Percentiles rank a stretch among this genome's conserved stretches.
These are phyloP conservation scores for Coniferiporia sulphurascens DNA, from an alignment of 1,284 basidiomycete genomes.

Conservation along the genomic window DNA sequence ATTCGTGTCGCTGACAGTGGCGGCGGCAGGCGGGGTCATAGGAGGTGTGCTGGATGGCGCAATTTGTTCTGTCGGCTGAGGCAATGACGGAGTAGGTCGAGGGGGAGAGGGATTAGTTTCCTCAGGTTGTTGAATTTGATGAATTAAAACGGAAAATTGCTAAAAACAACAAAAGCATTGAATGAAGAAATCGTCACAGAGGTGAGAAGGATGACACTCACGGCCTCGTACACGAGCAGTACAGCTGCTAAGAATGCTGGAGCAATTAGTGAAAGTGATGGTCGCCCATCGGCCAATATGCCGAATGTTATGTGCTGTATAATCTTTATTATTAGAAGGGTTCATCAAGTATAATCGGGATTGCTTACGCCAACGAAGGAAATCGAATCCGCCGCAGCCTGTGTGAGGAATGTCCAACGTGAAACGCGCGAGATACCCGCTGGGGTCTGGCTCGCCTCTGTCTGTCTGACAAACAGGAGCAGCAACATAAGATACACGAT, in stretches of 20 bases:
- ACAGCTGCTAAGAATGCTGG: conserved; percentile 77
- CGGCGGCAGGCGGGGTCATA: conserved; percentile 16
- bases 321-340: not conserved
- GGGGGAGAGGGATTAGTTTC: conserved; percentile 34
- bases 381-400: conserved; percentile 74
- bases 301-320: conserved; percentile 73
- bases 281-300: conserved; percentile 72
- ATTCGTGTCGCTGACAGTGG: not conserved
- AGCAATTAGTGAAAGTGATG: conserved; percentile 73
- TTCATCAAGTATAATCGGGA: not conserved
- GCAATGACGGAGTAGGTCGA: conserved; percentile 22
- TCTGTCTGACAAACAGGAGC: conserved; percentile 66
- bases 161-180: conserved; percentile 27
- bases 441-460: conserved; percentile 71
- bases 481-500: conserved; percentile 66
- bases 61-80: conserved; percentile 20
- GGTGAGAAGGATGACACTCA: conserved; percentile 32
- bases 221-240: conserved; percentile 69
- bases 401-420: conserved; percentile 74
- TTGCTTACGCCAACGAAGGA: conserved; percentile 64
- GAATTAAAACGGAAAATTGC: conserved; percentile 80
- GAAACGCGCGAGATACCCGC: conserved; percentile 75
- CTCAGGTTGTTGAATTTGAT: conserved; percentile 81
- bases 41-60: conserved; percentile 21
- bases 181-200: not conserved